Conservation (phyloP, 139 green algal genomes). For the Chlorella sorokiniana region DNA sequence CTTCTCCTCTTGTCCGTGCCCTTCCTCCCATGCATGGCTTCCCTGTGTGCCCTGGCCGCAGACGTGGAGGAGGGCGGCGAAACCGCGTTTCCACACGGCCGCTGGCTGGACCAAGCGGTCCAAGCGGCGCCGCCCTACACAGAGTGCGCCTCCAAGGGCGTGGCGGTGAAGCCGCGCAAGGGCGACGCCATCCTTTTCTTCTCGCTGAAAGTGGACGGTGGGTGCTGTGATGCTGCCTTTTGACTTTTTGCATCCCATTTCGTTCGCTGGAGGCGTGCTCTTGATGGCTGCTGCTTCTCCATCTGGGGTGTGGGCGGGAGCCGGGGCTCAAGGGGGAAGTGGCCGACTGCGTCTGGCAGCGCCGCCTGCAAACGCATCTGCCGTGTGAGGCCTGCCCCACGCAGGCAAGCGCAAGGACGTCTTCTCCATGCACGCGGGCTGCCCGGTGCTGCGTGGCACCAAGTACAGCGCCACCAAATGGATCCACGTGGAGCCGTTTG, state of each 20-base stretch:
- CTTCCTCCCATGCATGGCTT: too few relatives aligned
- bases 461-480: constrained; percentile 62
- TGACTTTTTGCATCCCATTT: too few relatives aligned
- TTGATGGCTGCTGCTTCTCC: too few relatives aligned
- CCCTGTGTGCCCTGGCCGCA: not conserved
- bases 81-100: constrained; percentile 57
- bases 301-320: too few relatives aligned
- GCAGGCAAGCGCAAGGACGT: constrained; percentile 44
- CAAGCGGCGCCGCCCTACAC: constrained; percentile 40
- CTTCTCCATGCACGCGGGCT: constrained; percentile 67
- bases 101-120: constrained; percentile 15
- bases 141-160: constrained; percentile 52
- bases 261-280: too few relatives aligned
- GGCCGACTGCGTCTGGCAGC: too few relatives aligned
- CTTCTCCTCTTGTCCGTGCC: not conserved
- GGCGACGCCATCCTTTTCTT: constrained; percentile 66
- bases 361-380: too few relatives aligned
- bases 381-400: not conserved
- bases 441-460: constrained; percentile 58
- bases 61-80: constrained; percentile 65
- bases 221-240: too few relatives aligned
- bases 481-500: constrained; percentile 23
- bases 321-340: too few relatives aligned
- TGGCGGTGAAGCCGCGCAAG: constrained; percentile 52
- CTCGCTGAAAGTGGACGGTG: constrained; percentile 63